Base-by-base conservation (phyloP, 2,329 filamentous ascomycete genomes). In the Bimuria novae-zelandiae region DNA sequence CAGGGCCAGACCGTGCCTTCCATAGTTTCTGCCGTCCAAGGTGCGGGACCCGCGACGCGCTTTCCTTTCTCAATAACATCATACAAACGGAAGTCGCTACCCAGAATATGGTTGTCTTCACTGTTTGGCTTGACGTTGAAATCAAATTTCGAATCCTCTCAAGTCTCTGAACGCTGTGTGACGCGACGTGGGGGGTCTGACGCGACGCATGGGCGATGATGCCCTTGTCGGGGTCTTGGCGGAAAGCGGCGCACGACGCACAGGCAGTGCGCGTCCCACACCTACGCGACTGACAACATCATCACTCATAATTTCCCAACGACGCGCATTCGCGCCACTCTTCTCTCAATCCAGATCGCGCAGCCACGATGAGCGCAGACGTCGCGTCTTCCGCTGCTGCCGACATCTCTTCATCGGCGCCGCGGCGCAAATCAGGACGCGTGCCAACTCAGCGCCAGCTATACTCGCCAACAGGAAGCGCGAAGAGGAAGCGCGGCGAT, bases 371-470 rank as follows among this genome's bases (percentile, higher is more conserved):
- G 69, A 70, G 68, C 61, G 60, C 63, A 46, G 59, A 61, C 27
- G 64, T 64, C 39, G 49, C 56, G 52, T 55, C 67, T 46, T 62
- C 68, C 27, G 56, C 60, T 49, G 60, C 54, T 46, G 54, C 61
- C 52, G 60, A 65, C 42, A 59, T 57, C 54, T 56, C 63, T 46
- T 65, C 69, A 19, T 63, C 68, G 16, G 62, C 62, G 51, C 55
- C 68, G 51, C 72, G 73, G 56, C 74, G 74, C 59, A 73, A 69
- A 49, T 75, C 73, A 29, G 73, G 72, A 70, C 72, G 74, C 69
- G 74, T 76, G 52, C 64, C 67, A 48, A 71, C 67, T 49, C 72
- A 69, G 55, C 72, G 72, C 40, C 62, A 72, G 52, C 64, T 60
- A 46, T 69, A 70, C 59, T 61, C 66, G 36, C 68, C 71, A 8